Percentiles rank a stretch among this genome's conserved stretches.
phyloP scores from a whole-genome alignment of 2,329 filamentous ascomycete genomes.

The Pseudogymnoascus sp. region DNA sequence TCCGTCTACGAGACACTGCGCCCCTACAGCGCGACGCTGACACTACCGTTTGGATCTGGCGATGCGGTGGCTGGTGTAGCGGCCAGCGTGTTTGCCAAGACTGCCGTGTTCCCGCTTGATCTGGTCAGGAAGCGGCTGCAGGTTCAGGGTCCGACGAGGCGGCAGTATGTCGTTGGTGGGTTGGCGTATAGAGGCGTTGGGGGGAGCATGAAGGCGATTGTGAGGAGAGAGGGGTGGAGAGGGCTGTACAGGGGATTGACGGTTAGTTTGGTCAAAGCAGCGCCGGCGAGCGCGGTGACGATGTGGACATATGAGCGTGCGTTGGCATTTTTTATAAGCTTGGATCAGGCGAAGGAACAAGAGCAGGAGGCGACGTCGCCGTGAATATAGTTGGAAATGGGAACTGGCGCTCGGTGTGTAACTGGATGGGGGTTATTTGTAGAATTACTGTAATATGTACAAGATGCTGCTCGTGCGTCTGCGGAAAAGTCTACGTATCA shows the following conservation, averaged over 20 bases:
- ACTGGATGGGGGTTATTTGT: not conserved
- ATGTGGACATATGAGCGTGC: conserved; percentile 71
- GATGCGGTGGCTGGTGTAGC: conserved; percentile 78
- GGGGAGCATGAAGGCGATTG: conserved; percentile 60
- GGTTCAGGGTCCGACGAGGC: conserved; percentile 83
- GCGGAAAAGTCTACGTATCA: not conserved
- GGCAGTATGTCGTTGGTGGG: conserved; percentile 58
- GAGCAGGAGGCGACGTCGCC: not conserved
- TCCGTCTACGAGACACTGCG: conserved; percentile 75
- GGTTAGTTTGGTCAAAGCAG: conserved; percentile 82
- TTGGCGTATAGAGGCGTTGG: conserved; percentile 56
- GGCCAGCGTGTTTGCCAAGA: conserved; percentile 79
- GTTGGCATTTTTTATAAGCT: conserved; percentile 32
- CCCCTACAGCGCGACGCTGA: conserved; percentile 47
- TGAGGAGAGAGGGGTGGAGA: conserved; percentile 65
- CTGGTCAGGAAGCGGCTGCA: conserved; percentile 89
- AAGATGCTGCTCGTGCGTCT: not conserved
- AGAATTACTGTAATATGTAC: not conserved
- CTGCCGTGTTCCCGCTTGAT: conserved; percentile 85
- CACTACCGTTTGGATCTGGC: conserved; percentile 65
- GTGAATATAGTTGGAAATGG: conserved; percentile 4
- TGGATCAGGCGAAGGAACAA: not conserved
- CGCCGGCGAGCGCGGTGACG: conserved; percentile 69
- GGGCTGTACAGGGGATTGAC: conserved; percentile 84
- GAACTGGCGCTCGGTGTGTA: not conserved